Base-by-base conservation (phyloP, 306 rosid species). In the Lathyrus oleraceus region DNA sequence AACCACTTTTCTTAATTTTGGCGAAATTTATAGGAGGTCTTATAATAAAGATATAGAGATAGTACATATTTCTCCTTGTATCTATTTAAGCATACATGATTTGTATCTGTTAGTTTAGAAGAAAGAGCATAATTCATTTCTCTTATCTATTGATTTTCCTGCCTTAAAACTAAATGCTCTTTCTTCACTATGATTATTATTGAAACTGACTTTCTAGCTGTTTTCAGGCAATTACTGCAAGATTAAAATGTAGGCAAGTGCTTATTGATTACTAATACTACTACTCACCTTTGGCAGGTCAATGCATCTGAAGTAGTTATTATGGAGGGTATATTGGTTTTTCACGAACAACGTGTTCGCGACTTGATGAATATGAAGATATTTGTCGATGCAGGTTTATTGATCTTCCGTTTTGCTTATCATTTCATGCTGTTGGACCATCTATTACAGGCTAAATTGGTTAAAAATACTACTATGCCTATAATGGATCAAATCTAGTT, bases 301-400 rank as follows among this genome's bases (percentile, higher is more conserved):
- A 90, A 93, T 87, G 97, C 94, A 64, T 87, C 98, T 56, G 96
- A 93, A 59, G 96, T 90, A 36, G 88, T 88, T 60, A 88, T 93
- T 66, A 45, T 93, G 82, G 98, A 93, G 84, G 98, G 97, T 15
- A 90, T 93, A 87, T 80, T 93, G 70, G 96, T 93, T 72, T 93
- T 93, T 79, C 98, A 93, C 70, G 98, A 93, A 42, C 96, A 81
- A 70, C 90, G 89, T 49, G 94, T 93, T 44, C 90, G 97, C 39
- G 71, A 83, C 82, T 79, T 90, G 83, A 93, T 93, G 97, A 83
- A 88, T 70, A 88, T 88, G 89, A 90, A 90, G 85, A 88, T 94
- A 74, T 94, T 94, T 85, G 97, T 88, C 35, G 98, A 94, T 56
- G 84, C 96, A 85, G 98, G 98, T 94, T 63, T 64, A 25, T 56